A percentile compares a stretch with the other conserved stretches of the same genome.
phyloP scores from a whole-genome alignment of 768 basidiomycete species.

The Porpolomopsis calyptriformis region DNA sequence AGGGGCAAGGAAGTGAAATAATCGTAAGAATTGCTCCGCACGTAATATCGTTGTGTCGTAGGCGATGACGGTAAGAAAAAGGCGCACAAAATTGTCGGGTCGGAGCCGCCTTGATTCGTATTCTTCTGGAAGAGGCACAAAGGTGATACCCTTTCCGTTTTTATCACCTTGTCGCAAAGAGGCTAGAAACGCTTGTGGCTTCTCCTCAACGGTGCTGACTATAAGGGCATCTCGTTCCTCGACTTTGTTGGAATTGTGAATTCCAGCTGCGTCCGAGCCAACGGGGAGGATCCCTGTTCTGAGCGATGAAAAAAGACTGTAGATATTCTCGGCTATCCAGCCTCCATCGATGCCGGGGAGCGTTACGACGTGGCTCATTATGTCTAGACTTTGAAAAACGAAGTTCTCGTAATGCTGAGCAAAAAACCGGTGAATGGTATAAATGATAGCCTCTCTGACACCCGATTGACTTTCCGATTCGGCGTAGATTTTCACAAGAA shows the following conservation, averaged over 20 bases:
- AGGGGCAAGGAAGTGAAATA: slow-evolving; percentile 48
- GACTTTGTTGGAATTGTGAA: slow-evolving; percentile 48
- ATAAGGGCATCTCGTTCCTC: slow-evolving; percentile 67
- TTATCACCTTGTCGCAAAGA: slow-evolving; percentile 36
- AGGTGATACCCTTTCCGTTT: slow-evolving; percentile 32
- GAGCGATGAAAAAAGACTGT: slow-evolving; percentile 48
- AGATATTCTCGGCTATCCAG: slow-evolving; percentile 48
- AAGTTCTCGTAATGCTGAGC: slow-evolving; percentile 64
- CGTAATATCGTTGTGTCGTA: slow-evolving; percentile 58
- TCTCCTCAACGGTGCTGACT: slow-evolving; percentile 59
- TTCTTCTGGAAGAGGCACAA: slow-evolving; percentile 39
- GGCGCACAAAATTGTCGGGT: slow-evolving; percentile 55
- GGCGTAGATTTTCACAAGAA: slow-evolving; percentile 57
- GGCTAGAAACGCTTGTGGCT: slow-evolving; percentile 58
- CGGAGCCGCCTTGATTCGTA: slow-evolving; percentile 47
- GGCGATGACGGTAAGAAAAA: slow-evolving; percentile 72
- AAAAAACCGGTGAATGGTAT: slow-evolving; percentile 60
- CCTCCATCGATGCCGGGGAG: slow-evolving; percentile 37
- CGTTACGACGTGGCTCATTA: slow-evolving; percentile 43
- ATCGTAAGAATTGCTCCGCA: slow-evolving; percentile 57
- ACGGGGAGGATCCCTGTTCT: slow-evolving; percentile 29
- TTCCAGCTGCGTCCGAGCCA: slow-evolving; percentile 52
- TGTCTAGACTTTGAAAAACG: slow-evolving; percentile 62
- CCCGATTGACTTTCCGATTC: slow-evolving; percentile 46
- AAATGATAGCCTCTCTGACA: slow-evolving; percentile 60